Conservation (phyloP, 352 stramenopile species). For the Plasmopara viticola region DNA sequence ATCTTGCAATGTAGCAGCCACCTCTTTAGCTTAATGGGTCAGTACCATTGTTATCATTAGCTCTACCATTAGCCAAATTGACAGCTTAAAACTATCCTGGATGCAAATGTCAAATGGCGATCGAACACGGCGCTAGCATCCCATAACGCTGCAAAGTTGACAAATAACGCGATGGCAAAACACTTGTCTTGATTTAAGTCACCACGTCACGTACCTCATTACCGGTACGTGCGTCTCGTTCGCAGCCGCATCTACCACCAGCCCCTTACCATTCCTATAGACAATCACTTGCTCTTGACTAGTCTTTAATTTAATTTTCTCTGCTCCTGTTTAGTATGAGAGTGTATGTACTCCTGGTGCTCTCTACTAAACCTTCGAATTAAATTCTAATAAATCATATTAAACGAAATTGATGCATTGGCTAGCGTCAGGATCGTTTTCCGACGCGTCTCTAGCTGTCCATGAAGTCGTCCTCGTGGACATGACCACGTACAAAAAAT, state of each 20-base stretch:
- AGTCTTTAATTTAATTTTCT: constrained; percentile 29
- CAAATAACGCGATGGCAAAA: constrained; percentile 1
- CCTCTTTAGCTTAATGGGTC: constrained; percentile 36
- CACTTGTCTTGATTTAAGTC: background rate
- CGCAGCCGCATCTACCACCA: constrained; percentile 17
- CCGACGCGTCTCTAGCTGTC: constrained; percentile 18
- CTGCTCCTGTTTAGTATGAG: constrained; percentile 31
- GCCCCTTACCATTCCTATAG: constrained; percentile 16
- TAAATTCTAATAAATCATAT: background rate
- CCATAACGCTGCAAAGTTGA: constrained; percentile 29
- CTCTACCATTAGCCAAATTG: constrained; percentile 10
- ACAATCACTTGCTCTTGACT: constrained; percentile 32
- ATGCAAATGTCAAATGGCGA: constrained; percentile 63
- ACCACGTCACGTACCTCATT: constrained; percentile 21
- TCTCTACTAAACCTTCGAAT: background rate
- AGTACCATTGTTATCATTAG: background rate
- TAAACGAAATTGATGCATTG: background rate
- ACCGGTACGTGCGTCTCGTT: too few relatives aligned
- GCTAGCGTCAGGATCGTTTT: constrained; percentile 15
- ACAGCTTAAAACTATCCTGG: constrained; percentile 50
- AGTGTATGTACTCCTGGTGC: constrained; percentile 53
- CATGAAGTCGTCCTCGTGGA: constrained; percentile 21
- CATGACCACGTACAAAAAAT: constrained; percentile 27
- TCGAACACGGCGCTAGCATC: constrained; percentile 36
- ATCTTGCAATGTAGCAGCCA: constrained; percentile 22